Evolutionary conservation across 192 early-diverging fungal species (phyloP), one percentile per base, ranked within the genome.

Genomic region (Backusella luteola): DNA sequence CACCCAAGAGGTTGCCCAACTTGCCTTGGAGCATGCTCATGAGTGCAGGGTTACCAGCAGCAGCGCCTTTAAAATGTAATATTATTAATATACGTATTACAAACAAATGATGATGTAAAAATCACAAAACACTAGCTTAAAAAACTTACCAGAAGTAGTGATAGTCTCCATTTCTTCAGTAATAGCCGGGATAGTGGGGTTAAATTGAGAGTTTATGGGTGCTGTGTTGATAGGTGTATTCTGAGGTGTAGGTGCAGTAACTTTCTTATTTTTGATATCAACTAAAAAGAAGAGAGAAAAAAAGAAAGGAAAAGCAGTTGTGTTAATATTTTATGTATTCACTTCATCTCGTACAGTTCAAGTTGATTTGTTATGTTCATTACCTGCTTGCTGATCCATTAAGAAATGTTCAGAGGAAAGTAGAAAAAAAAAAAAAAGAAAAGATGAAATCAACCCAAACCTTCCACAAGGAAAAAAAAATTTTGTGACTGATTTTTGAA

Each of bases 1-100:
- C 86, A 66, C 94, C 96, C 79, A 97, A 85, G 74, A 98, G 90
- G 63, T 85, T 87, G 69, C 88, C 90, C 56, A 96, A 90, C 69
- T 91, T 90, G 38, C 89, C 89, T 90, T 96, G 92, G 15, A 92
- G 83, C 87, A 93, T 87, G 84, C 80, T 85, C 85, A 93, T 78
- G 66, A 93, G 88, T 49, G 86, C 86, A 73, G 91, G 88, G 85
- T 93, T 90, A 71, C 67, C 71, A 42, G 85, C 79, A 77, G 84
- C 75, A 36, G 79, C 79, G 67, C 82, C 80, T 32, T 38, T 52
- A 19, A 23, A 34, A 66, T 29, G 6, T 46, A 14, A 1, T 71
- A 44, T 36, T 71, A 68, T 49, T 49, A 49, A 49, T 49, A 49
- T 19, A 49, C 19, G 67, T 36, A 38, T 68, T 36, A 68, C 67